Evolutionary conservation across 495 filamentous ascomycete genomes (phyloP), one percentile per base, ranked within the genome.

Genomic region (Penicillium verhagenii): DNA sequence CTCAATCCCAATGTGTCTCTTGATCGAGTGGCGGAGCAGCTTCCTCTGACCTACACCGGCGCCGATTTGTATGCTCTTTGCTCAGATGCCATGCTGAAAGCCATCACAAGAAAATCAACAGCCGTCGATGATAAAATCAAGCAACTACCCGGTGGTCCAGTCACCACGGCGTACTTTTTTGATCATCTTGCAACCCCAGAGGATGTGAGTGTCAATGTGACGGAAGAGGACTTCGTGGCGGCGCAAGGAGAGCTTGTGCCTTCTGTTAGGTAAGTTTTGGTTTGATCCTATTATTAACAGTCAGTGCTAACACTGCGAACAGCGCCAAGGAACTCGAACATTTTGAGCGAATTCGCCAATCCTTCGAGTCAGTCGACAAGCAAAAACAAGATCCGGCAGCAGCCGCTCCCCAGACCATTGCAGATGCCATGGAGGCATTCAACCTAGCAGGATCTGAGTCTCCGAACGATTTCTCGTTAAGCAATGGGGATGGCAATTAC

Each of bases 51-150:
- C 4, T 98, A 96, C 70, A 97, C 94, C 0, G 94, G 94, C 61
- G 94, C 94, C 39, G 94, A 98, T 71, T 82, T 98, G 59, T 98
- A 98, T 68, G 94, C 94, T 1, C 79, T 98, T 37, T 96, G 92
- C 73, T 96, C 91, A 13, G 94, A 98, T 71, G 90, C 94, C 31
- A 97, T 98, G 95, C 86, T 98, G 47, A 98, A 97, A 70, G 94
- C 95, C 5, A 92, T 97, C 53, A 97, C 93, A 0, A 84, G 94
- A 4, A 91, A 96, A 67, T 91, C 95, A 0, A 79, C 82, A 2
- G 78, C 84, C 1, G 92, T 96, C 13, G 94, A 98, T 64, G 75
- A 83, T 29, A 96, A 96, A 73, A 88, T 98, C 63, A 79, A 80
- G 25, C 74, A 68, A 13, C 58, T 80, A 2, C 76, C 81, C 0